Conservation (phyloP, 2,329 filamentous ascomycete species). For the Penicillium aurantiogriseum region DNA sequence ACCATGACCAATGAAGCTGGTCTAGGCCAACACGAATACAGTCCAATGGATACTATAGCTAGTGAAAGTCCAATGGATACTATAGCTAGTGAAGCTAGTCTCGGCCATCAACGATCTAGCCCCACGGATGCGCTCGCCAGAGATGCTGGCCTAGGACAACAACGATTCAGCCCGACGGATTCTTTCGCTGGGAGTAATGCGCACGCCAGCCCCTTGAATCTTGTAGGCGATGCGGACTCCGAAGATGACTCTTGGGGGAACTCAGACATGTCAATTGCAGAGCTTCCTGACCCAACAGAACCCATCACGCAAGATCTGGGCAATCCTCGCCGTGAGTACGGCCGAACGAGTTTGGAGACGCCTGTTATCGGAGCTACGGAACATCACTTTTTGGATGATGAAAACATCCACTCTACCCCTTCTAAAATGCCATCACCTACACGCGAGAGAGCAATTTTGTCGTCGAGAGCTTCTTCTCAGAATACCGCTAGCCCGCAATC, state of each 20-base stretch:
- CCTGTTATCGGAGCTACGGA: conserved; percentile 31
- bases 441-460: conserved; percentile 26
- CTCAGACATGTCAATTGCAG: conserved; percentile 24
- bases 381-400: conserved; percentile 27
- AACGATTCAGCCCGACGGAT: conserved; percentile 15
- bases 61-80: conserved; percentile 18
- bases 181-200: conserved; percentile 14
- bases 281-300: conserved; percentile 22
- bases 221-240: conserved; percentile 13
- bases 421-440: conserved; percentile 37
- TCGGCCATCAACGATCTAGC: neutral
- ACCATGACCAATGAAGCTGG: conserved; percentile 16
- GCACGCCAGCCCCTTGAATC: conserved; percentile 22
- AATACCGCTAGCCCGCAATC: conserved; percentile 35
- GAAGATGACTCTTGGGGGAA: conserved; percentile 24
- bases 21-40: conserved; percentile 8
- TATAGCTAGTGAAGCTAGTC: conserved; percentile 7
- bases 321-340: conserved; percentile 19
- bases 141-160: conserved; percentile 12
- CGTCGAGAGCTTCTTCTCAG: conserved; percentile 36
- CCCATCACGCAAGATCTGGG: conserved; percentile 6
- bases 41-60: conserved; percentile 8
- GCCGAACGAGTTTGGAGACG: conserved; percentile 30
- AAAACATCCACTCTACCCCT: conserved; percentile 34
- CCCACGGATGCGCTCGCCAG: neutral